These are phyloP conservation scores for Monascus purpureus DNA, from an alignment of 495 filamentous ascomycete species.

Conservation along the genomic window DNA sequence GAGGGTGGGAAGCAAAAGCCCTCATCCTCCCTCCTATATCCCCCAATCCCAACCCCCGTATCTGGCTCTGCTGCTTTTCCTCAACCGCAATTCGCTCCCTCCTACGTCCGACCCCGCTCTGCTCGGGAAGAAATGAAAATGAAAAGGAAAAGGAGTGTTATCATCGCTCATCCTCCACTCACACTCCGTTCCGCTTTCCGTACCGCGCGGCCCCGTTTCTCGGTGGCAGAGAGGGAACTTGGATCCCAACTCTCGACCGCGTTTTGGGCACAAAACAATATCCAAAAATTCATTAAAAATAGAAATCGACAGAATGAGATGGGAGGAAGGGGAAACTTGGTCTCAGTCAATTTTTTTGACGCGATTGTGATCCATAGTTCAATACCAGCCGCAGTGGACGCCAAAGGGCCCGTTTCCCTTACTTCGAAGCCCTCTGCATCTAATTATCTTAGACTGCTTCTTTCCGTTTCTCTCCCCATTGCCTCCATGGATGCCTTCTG, in stretches of 20 bases:
- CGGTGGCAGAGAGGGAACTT: background rate
- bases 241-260: background rate
- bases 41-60: conserved; percentile 19
- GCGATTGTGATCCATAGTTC: no score
- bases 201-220: background rate
- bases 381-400: no score
- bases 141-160: conserved; percentile 8
- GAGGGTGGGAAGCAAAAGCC: conserved; percentile 9
- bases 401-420: no score
- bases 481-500: no score
- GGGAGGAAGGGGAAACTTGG: no score
- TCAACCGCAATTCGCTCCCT: conserved; percentile 31
- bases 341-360: no score
- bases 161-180: conserved; percentile 15
- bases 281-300: no score
- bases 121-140: conserved; percentile 27
- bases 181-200: conserved; percentile 16
- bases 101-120: conserved; percentile 36
- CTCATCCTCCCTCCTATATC: conserved; percentile 7
- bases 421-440: no score
- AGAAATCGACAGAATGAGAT: background rate
- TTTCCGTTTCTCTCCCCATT: no score
- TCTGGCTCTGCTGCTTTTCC: conserved; percentile 20
- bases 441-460: no score
- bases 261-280: background rate